A percentile compares a stretch with the other conserved stretches of the same genome.
Conservation (phyloP, 1,284 basidiomycete genomes). For the Boletus calvinii region DNA sequence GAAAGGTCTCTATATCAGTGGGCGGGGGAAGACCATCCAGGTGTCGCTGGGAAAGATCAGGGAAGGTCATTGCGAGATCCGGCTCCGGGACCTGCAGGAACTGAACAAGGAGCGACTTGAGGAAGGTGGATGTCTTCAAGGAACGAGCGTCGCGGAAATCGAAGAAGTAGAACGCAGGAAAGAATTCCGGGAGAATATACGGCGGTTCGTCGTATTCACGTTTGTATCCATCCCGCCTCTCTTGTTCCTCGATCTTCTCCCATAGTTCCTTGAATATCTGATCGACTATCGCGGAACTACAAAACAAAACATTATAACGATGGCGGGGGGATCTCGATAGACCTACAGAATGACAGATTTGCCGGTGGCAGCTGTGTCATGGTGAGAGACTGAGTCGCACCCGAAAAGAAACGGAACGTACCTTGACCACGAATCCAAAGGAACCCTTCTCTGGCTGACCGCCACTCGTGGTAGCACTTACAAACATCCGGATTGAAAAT, state of each 20-base stretch:
- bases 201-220: slow-evolving; percentile 20
- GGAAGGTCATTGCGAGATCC: slow-evolving; percentile 21
- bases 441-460: slow-evolving; percentile 21
- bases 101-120: slow-evolving; percentile 29
- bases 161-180: slow-evolving; percentile 31
- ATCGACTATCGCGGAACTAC: slow-evolving; percentile 28
- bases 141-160: slow-evolving; percentile 30
- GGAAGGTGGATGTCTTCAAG: slow-evolving; percentile 17
- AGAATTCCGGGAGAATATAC: slow-evolving; percentile 26
- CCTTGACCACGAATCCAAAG: slow-evolving; percentile 30
- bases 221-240: slow-evolving; percentile 18
- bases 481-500: slow-evolving; percentile 24
- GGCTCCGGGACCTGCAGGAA: slow-evolving; percentile 28
- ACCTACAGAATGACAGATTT: slow-evolving; percentile 28
- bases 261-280: slow-evolving; percentile 27
- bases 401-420: background rate
- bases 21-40: slow-evolving; percentile 23
- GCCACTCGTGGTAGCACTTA: slow-evolving; percentile 25
- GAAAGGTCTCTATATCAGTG: slow-evolving; percentile 11
- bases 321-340: background rate
- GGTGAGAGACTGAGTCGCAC: slow-evolving; percentile 7
- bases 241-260: slow-evolving; percentile 26
- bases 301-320: slow-evolving; percentile 13
- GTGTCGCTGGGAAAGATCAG: slow-evolving; percentile 17
- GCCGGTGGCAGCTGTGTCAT: slow-evolving; percentile 20